Conservation (phyloP, 1,139 yeast species). For the Wickerhamomyces sp. region DNA sequence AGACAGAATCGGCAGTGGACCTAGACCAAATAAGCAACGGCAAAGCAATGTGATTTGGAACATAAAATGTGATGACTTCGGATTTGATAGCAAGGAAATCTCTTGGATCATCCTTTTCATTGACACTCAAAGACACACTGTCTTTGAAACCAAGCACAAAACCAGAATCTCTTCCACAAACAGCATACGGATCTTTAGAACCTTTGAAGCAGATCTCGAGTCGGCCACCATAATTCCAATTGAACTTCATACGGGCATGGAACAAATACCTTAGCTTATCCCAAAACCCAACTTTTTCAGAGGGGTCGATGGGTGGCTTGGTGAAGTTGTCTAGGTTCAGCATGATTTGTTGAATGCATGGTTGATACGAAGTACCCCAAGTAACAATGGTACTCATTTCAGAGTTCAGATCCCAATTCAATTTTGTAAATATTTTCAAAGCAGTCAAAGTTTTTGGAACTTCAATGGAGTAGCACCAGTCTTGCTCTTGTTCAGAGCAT, state of each 20-base stretch:
- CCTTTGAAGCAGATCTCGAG: constrained; percentile 59
- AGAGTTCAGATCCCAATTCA: constrained; percentile 52
- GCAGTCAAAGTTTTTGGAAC: constrained; percentile 77
- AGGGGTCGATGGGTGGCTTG: constrained; percentile 78
- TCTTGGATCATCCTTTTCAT: constrained; percentile 56
- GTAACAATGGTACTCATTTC: constrained; percentile 61
- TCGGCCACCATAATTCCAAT: constrained; percentile 47
- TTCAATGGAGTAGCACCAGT: constrained; percentile 48
- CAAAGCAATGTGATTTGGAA: constrained; percentile 59
- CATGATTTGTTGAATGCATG: constrained; percentile 81
- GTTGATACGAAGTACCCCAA: constrained; percentile 85
- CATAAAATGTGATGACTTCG: constrained; percentile 62
- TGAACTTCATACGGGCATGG: constrained; percentile 48
- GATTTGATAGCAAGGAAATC: constrained; percentile 62
- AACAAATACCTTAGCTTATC: constrained; percentile 59
- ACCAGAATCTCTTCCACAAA: constrained; percentile 71
- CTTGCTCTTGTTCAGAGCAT: constrained; percentile 30
- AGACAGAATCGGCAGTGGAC: constrained; percentile 37
- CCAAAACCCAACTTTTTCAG: constrained; percentile 80
- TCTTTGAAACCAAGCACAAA: constrained; percentile 75
- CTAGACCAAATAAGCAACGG: constrained; percentile 62
- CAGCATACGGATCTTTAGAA: constrained; percentile 67
- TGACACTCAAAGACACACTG: constrained; percentile 54
- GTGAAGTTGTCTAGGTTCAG: constrained; percentile 77
- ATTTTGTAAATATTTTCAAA: constrained; percentile 64